phyloP scores from a whole-genome alignment of 2,329 filamentous ascomycete species.

The Trichoderma polysporum region DNA sequence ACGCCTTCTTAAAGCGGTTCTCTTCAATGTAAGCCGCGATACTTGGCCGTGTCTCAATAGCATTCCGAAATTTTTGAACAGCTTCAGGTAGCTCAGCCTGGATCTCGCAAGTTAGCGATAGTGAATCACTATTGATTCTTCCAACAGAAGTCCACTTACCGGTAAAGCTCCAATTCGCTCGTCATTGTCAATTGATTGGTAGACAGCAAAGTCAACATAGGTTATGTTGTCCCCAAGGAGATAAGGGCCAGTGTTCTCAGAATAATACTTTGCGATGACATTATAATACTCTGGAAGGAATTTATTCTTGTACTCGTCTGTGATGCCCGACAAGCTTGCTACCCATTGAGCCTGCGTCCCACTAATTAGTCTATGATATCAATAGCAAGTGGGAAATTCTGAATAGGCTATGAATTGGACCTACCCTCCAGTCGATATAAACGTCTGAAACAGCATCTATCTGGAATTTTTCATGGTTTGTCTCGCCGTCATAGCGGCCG shows the following conservation, averaged over 20 bases:
- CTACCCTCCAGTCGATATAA: slow-evolving; percentile 42
- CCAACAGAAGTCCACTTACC: slow-evolving; percentile 32
- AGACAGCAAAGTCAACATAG: slow-evolving; percentile 40
- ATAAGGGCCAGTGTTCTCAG: slow-evolving; percentile 34
- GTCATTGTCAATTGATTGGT: slow-evolving; percentile 42
- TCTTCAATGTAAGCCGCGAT: slow-evolving; percentile 9
- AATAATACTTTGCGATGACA: slow-evolving; percentile 33
- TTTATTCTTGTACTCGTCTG: slow-evolving; percentile 35
- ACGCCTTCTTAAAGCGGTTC: background rate
- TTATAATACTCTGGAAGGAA: slow-evolving; percentile 34
- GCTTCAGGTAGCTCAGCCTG: background rate
- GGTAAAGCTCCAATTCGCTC: slow-evolving; percentile 33
- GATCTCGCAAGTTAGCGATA: background rate
- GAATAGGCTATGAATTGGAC: slow-evolving; percentile 3
- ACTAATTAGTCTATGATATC: background rate
- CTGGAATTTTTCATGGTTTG: slow-evolving; percentile 38
- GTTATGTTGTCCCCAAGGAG: slow-evolving; percentile 38
- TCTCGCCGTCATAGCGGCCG: slow-evolving; percentile 38
- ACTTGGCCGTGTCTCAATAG: slow-evolving; percentile 7
- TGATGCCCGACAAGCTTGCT: slow-evolving; percentile 27
- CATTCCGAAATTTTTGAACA: slow-evolving; percentile 4
- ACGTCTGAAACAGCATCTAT: slow-evolving; percentile 39
- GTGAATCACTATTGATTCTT: background rate
- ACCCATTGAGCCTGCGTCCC: slow-evolving; percentile 29
- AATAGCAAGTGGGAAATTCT: background rate